A percentile compares a stretch with the other conserved stretches of the same genome.
Evolutionary conservation across 163 green algal species (phyloP).

Genomic region (Coccomyxa subellipsoidea): DNA sequence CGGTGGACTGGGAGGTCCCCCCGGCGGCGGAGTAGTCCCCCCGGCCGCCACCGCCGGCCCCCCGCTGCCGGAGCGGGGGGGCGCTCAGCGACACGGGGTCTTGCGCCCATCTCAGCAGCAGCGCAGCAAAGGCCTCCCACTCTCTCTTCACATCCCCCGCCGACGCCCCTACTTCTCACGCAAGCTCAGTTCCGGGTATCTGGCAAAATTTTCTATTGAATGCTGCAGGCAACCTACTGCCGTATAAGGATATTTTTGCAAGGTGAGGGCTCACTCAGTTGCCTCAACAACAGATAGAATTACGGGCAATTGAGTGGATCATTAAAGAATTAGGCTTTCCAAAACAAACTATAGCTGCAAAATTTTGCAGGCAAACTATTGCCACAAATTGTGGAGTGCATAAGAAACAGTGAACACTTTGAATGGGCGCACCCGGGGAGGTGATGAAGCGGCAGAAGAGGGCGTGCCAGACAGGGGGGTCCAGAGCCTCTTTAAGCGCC

Average conservation of each 20-base stretch:
- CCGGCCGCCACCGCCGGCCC: neutral
- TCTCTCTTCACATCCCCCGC: slow-evolving; percentile 24
- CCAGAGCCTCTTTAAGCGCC: slow-evolving; percentile 19
- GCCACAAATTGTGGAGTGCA: too few relatives aligned
- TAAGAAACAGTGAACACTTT: too few relatives aligned
- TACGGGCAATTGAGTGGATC: too few relatives aligned
- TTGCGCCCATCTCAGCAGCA: slow-evolving; percentile 38
- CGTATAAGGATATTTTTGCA: too few relatives aligned
- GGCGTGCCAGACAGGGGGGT: slow-evolving; percentile 11
- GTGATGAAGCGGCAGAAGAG: slow-evolving; percentile 23
- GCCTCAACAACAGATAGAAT: too few relatives aligned
- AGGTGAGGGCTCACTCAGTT: too few relatives aligned
- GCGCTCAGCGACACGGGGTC: neutral
- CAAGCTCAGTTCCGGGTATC: too few relatives aligned
- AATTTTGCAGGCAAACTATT: too few relatives aligned
- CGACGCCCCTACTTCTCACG: slow-evolving; percentile 13
- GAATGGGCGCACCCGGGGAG: slow-evolving; percentile 13
- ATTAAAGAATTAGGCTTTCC: too few relatives aligned
- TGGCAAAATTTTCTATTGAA: too few relatives aligned
- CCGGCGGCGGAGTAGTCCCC: neutral
- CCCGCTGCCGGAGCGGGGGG: neutral
- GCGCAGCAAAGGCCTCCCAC: slow-evolving; percentile 30
- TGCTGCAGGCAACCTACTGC: too few relatives aligned
- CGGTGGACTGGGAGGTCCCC: neutral
- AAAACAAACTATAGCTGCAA: too few relatives aligned